A percentile compares a stretch with the other conserved stretches of the same genome.
These are phyloP conservation scores for Apostasia ramifera DNA, from an alignment of 106 monocot species.

Conservation along the genomic window DNA sequence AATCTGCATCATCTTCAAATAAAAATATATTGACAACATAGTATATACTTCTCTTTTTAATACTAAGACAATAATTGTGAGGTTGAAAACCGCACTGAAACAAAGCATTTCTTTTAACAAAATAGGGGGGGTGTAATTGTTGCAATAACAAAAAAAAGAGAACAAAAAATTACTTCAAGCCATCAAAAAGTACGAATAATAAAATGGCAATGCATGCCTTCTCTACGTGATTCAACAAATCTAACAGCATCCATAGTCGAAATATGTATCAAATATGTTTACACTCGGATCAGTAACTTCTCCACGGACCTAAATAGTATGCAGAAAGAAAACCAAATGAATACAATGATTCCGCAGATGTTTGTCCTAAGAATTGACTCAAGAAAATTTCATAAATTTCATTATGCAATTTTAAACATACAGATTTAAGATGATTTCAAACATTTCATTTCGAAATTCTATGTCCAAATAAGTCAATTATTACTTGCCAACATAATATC, in stretches of 20 bases:
- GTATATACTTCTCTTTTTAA: constrained; percentile 90
- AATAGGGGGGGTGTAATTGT: constrained; percentile 94
- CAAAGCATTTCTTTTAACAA: constrained; percentile 87
- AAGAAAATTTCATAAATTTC: too few species aligned
- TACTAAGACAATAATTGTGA: constrained; percentile 89
- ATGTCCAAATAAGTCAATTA: too few species aligned
- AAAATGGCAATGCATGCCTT: constrained; percentile 24
- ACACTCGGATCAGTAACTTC: constrained; percentile 84
- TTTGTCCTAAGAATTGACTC: too few species aligned
- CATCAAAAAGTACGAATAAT: background rate
- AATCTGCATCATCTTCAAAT: background rate
- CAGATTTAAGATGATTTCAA: too few species aligned
- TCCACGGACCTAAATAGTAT: constrained; percentile 63
- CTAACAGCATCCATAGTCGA: constrained; percentile 79
- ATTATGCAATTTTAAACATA: too few species aligned
- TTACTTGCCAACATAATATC: too few species aligned
- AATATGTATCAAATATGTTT: constrained; percentile 89
- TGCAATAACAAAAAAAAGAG: constrained; percentile 43
- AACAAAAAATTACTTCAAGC: background rate
- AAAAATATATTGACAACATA: constrained; percentile 24
- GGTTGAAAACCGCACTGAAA: constrained; percentile 94
- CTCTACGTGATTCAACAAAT: constrained; percentile 63
- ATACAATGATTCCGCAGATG: too few species aligned
- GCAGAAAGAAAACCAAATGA: too few species aligned
- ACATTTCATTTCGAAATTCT: too few species aligned